A percentile compares a stretch with the other conserved stretches of the same genome.
phyloP scores from a whole-genome alignment of 2,329 filamentous ascomycete genomes.

The Alternaria dauci region DNA sequence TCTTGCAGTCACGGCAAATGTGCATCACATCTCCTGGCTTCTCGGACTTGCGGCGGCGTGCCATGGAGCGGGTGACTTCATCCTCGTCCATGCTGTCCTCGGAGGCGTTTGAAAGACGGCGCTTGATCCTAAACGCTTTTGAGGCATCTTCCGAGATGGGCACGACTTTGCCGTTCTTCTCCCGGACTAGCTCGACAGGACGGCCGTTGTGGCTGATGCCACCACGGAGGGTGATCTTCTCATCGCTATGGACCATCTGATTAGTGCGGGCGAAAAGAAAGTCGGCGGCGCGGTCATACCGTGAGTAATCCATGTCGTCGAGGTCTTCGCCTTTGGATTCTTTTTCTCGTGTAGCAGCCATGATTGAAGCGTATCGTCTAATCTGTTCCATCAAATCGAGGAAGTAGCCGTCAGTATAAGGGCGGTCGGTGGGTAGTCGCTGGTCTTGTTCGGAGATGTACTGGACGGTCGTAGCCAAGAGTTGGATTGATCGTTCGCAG shows the following conservation, averaged over 20 bases:
- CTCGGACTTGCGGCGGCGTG: constrained; percentile 91
- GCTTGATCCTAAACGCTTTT: constrained; percentile 68
- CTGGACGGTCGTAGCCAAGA: constrained; percentile 88
- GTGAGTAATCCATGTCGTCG: constrained; percentile 61
- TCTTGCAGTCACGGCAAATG: constrained; percentile 79
- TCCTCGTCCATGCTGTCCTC: constrained; percentile 80
- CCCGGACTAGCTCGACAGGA: constrained; percentile 82
- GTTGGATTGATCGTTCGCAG: constrained; percentile 88
- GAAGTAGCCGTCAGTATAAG: constrained; percentile 96
- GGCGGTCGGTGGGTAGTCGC: constrained; percentile 81
- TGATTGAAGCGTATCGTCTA: constrained; percentile 83
- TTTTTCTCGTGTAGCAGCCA: constrained; percentile 77
- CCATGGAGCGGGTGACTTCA: constrained; percentile 89
- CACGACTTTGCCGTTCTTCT: constrained; percentile 80
- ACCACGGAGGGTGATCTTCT: constrained; percentile 81
- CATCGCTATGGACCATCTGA: constrained; percentile 58
- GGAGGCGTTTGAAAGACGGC: constrained; percentile 52
- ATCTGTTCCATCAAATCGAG: constrained; percentile 96
- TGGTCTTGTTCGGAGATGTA: constrained; percentile 87
- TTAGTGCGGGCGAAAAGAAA: constrained; percentile 38
- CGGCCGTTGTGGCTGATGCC: constrained; percentile 83
- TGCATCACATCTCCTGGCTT: constrained; percentile 84
- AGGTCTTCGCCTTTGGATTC: constrained; percentile 64
- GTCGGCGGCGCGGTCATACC: constrained; percentile 47
- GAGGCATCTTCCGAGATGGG: constrained; percentile 70